These are phyloP conservation scores for Anacardium occidentale DNA, from an alignment of 345 rosid genomes.

Conservation along the genomic window DNA sequence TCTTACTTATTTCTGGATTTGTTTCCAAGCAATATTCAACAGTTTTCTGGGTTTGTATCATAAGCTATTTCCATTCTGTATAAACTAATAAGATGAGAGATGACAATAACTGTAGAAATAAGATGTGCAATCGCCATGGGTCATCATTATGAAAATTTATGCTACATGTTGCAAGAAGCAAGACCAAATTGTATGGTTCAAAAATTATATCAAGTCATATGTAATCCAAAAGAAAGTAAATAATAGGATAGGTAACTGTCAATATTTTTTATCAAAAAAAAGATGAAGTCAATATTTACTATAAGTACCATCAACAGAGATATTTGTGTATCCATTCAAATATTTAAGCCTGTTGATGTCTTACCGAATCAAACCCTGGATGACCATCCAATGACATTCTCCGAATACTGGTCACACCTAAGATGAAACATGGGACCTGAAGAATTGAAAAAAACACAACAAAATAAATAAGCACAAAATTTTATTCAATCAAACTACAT, in stretches of 20 bases:
- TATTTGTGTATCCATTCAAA: neutral
- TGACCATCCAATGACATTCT: constrained; percentile 80
- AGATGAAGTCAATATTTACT: neutral
- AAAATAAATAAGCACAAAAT: constrained; percentile 20
- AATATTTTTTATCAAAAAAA: neutral
- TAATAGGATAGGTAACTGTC: neutral
- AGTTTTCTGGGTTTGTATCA: no score
- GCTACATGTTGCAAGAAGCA: neutral
- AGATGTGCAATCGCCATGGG: no score
- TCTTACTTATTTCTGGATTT: no score
- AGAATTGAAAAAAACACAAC: constrained; percentile 17
- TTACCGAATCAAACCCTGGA: constrained; percentile 88
- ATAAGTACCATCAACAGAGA: neutral
- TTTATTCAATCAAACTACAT: neutral
- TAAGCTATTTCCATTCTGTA: neutral
- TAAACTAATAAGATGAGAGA: constrained; percentile 1
- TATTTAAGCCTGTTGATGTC: constrained; percentile 20
- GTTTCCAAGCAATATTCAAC: no score
- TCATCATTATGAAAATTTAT: neutral
- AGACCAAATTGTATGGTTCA: neutral
- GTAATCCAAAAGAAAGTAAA: neutral
- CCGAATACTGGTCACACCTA: constrained; percentile 75
- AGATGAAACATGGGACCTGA: constrained; percentile 81
- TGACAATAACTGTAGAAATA: neutral
- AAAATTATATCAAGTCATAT: neutral